phyloP scores from a whole-genome alignment of 805 yeast species.

The Clavispora carvajalis region DNA sequence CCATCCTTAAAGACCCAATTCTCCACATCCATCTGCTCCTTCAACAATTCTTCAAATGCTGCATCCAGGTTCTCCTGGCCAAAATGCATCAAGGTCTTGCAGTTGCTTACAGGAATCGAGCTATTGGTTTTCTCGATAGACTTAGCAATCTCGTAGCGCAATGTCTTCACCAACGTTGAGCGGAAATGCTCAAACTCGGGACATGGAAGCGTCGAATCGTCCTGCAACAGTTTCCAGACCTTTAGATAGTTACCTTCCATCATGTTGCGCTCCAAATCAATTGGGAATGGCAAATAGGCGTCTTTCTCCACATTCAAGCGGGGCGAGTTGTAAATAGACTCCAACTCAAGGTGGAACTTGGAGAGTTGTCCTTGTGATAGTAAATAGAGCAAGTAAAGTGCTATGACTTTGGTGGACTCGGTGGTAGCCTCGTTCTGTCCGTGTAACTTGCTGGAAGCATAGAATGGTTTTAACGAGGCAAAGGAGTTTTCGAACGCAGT shows the following conservation, averaged over 20 bases:
- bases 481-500: conserved; percentile 66
- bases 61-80: conserved; percentile 37
- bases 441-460: conserved; percentile 45
- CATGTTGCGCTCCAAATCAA: conserved; percentile 84
- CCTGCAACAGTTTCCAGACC: conserved; percentile 72
- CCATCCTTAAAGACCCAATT: conserved; percentile 58
- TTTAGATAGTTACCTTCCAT: conserved; percentile 96
- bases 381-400: conserved; percentile 69
- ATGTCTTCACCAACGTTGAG: conserved; percentile 67
- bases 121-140: conserved; percentile 78
- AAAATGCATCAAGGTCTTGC: conserved; percentile 73
- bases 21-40: conserved; percentile 32
- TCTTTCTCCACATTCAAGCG: conserved; percentile 59
- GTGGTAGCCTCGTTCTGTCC: conserved; percentile 24
- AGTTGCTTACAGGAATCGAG: conserved; percentile 72
- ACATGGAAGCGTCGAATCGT: conserved; percentile 50
- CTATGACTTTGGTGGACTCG: conserved; percentile 56
- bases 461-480: conserved; percentile 74
- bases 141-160: conserved; percentile 79
- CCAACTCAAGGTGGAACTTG: conserved; percentile 86
- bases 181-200: conserved; percentile 78
- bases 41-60: conserved; percentile 26
- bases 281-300: conserved; percentile 73
- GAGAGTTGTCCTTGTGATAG: conserved; percentile 82
- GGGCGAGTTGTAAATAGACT: conserved; percentile 51